Evolutionary conservation across 306 rosid species (phyloP).

Genomic region (Sophora flavescens): DNA sequence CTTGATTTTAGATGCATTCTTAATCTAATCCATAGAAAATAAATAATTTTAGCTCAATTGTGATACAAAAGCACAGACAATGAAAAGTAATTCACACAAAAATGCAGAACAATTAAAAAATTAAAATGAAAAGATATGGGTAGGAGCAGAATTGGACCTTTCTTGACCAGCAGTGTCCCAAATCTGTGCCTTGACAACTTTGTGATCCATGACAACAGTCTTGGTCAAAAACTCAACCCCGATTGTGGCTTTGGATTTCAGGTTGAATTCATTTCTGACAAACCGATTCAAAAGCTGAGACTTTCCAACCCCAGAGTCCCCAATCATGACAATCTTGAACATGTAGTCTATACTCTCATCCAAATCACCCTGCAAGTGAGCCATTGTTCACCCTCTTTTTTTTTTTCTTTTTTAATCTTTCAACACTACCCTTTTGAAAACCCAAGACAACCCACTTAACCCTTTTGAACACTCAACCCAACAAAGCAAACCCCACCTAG

Average conservation of each 20-base stretch:
- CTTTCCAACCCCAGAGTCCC: conserved; percentile 95
- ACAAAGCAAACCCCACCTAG: conserved; percentile 33
- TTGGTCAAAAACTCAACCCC: conserved; percentile 94
- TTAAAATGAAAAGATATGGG: not conserved
- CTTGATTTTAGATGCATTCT: conserved; percentile 9
- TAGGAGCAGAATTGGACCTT: conserved; percentile 60
- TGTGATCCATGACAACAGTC: conserved; percentile 83
- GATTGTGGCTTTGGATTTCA: conserved; percentile 87
- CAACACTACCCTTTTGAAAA: not conserved
- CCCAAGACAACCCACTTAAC: not conserved
- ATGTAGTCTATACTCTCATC: conserved; percentile 87
- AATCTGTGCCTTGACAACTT: conserved; percentile 89
- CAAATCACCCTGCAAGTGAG: conserved; percentile 68
- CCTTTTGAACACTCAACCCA: conserved; percentile 39
- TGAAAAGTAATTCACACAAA: not conserved
- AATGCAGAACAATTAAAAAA: not conserved
- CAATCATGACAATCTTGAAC: conserved; percentile 87
- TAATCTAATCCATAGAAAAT: not conserved
- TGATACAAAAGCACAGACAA: conserved; percentile 1
- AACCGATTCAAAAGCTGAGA: conserved; percentile 89
- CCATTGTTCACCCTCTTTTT: conserved; percentile 47
- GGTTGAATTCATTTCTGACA: conserved; percentile 73
- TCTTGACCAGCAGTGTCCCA: conserved; percentile 99
- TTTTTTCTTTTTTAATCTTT: no score
- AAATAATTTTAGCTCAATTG: conserved; percentile 27